These are phyloP conservation scores for Lepidium africanum DNA, from an alignment of 345 rosid species.

Conservation along the genomic window DNA sequence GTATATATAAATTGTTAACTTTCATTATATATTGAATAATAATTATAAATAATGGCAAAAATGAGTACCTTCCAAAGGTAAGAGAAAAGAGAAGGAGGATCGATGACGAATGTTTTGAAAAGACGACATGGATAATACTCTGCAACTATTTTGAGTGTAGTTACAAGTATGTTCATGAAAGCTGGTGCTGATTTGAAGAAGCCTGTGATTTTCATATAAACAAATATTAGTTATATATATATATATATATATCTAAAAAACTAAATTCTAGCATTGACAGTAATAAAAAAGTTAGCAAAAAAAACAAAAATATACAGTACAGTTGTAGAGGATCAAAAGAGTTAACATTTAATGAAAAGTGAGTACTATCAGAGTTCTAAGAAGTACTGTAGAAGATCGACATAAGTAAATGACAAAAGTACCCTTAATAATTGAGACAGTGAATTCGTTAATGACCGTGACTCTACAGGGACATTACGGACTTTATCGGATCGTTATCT, in stretches of 20 bases:
- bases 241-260: too few relatives aligned
- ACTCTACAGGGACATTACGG: conserved; percentile 25
- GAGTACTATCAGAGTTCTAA: conserved; percentile 7
- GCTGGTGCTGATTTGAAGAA: conserved; percentile 93
- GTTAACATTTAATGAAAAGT: conserved; percentile 25
- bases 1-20: too few relatives aligned
- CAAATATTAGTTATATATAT: neutral
- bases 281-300: neutral
- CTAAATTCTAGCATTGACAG: too few relatives aligned
- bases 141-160: conserved; percentile 76
- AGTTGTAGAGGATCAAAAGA: conserved; percentile 26
- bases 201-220: conserved; percentile 41
- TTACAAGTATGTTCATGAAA: conserved; percentile 72
- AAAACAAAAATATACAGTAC: neutral
- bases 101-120: conserved; percentile 75
- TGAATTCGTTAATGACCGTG: conserved; percentile 2
- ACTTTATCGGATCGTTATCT: conserved; percentile 16
- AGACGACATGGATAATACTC: conserved; percentile 89
- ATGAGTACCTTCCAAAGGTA: conserved; percentile 82
- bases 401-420: conserved; percentile 42
- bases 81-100: conserved; percentile 91
- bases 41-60: neutral
- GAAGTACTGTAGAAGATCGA: conserved; percentile 15
- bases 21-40: too few relatives aligned
- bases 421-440: conserved; percentile 32